phyloP scores from a whole-genome alignment of 352 stramenopile species.

The Phytophthora vignae region DNA sequence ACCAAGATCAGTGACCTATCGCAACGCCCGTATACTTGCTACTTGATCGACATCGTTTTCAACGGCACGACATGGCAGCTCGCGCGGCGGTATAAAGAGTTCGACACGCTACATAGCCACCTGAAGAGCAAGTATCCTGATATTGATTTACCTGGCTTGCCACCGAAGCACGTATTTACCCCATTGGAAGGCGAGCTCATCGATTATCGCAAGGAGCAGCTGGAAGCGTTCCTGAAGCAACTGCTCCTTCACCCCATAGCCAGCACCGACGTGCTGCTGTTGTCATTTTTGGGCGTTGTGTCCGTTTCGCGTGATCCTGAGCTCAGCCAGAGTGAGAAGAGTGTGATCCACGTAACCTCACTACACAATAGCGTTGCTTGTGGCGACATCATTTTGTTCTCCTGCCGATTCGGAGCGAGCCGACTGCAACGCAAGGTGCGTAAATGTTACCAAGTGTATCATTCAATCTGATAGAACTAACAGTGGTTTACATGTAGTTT shows the following conservation, averaged over 20 bases:
- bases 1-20: slow-evolving; percentile 85
- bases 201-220: slow-evolving; percentile 59
- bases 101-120: slow-evolving; percentile 44
- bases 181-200: slow-evolving; percentile 73
- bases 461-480: not conserved
- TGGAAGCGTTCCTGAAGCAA: slow-evolving; percentile 73
- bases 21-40: slow-evolving; percentile 72
- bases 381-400: slow-evolving; percentile 87
- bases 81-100: slow-evolving; percentile 75
- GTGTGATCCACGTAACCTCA: slow-evolving; percentile 77
- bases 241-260: slow-evolving; percentile 56
- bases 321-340: slow-evolving; percentile 64
- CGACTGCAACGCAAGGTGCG: slow-evolving; percentile 81
- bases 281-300: slow-evolving; percentile 83
- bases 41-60: slow-evolving; percentile 76
- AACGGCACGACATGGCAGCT: slow-evolving; percentile 79
- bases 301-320: slow-evolving; percentile 72
- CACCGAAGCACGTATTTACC: slow-evolving; percentile 75
- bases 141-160: slow-evolving; percentile 51
- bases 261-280: slow-evolving; percentile 67
- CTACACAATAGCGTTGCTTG: slow-evolving; percentile 73
- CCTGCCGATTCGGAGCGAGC: slow-evolving; percentile 78
- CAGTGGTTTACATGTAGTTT: slow-evolving; percentile 42
- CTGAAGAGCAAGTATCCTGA: slow-evolving; percentile 53
- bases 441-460: not conserved